A percentile compares a stretch with the other conserved stretches of the same genome.
phyloP scores from a whole-genome alignment of 805 yeast genomes.

The Pichia cephalocereana region DNA sequence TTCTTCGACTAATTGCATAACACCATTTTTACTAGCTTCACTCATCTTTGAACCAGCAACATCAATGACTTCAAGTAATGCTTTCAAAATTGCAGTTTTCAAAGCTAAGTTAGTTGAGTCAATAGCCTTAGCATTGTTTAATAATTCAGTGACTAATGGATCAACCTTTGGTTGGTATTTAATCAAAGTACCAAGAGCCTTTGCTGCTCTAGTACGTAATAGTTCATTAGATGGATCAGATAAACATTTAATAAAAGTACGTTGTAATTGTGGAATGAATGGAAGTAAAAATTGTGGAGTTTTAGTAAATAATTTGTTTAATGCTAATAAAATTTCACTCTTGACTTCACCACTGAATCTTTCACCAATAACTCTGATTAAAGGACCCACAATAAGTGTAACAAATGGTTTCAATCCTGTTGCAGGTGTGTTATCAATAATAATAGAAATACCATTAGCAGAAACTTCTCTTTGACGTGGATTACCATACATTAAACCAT shows the following conservation, averaged over 20 bases:
- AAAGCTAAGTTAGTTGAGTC: conserved; percentile 47
- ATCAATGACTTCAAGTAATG: conserved; percentile 69
- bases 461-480: conserved; percentile 75
- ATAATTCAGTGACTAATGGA: conserved; percentile 78
- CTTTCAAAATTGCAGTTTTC: conserved; percentile 77
- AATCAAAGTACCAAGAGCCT: conserved; percentile 80
- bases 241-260: conserved; percentile 90
- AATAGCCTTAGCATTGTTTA: conserved; percentile 61
- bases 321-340: conserved; percentile 84
- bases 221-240: conserved; percentile 67
- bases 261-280: conserved; percentile 92
- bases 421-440: conserved; percentile 82
- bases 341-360: conserved; percentile 85
- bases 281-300: conserved; percentile 91
- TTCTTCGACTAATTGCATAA: conserved; percentile 66
- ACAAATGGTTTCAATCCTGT: conserved; percentile 76
- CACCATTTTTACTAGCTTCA: conserved; percentile 58
- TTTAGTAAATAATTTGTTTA: conserved; percentile 67
- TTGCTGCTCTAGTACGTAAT: conserved; percentile 77
- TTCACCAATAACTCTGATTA: conserved; percentile 96
- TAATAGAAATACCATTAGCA: conserved; percentile 82
- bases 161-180: conserved; percentile 90
- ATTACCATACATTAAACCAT: conserved; percentile 91
- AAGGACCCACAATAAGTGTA: conserved; percentile 91
- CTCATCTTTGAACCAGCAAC: conserved; percentile 74